These are phyloP conservation scores for Penicillium sclerotigenum DNA, from an alignment of 2,329 filamentous ascomycete species.

Conservation along the genomic window DNA sequence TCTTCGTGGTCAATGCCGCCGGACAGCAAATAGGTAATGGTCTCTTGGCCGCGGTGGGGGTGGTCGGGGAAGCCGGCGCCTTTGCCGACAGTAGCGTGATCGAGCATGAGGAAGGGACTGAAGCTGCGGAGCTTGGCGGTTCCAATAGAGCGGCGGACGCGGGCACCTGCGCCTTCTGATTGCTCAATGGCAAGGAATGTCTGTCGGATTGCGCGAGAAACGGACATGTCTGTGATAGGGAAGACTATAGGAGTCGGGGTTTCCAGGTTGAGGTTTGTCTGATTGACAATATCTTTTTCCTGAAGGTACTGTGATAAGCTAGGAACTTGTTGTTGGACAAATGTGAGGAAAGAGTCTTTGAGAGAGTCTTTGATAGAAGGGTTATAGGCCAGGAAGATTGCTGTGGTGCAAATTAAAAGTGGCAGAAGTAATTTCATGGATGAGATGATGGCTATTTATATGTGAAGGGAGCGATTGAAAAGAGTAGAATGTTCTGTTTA, in stretches of 20 bases:
- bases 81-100: conserved; percentile 78
- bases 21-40: conserved; percentile 83
- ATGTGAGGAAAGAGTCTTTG: conserved; percentile 15
- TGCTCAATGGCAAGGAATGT: conserved; percentile 82
- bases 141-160: conserved; percentile 82
- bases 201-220: conserved; percentile 73
- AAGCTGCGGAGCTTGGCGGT: conserved; percentile 80
- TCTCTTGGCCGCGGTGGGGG: conserved; percentile 77
- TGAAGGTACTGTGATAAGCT: conserved; percentile 16
- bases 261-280: conserved; percentile 3
- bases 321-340: conserved; percentile 18
- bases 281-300: conserved; percentile 7
- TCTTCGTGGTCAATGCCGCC: conserved; percentile 90
- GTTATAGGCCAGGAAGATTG: conserved; percentile 30
- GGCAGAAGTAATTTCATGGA: conserved; percentile 39
- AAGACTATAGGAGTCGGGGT: conserved; percentile 8
- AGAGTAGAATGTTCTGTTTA: conserved; percentile 22
- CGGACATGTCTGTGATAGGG: conserved; percentile 57
- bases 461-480: conserved; percentile 5
- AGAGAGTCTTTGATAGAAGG: conserved; percentile 21
- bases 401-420: conserved; percentile 38
- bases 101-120: conserved; percentile 92
- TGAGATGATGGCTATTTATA: conserved; percentile 32
- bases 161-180: conserved; percentile 81
- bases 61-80: conserved; percentile 91